Base-by-base conservation (phyloP, 345 rosid species). In the Melaleuca quinquenervia region DNA sequence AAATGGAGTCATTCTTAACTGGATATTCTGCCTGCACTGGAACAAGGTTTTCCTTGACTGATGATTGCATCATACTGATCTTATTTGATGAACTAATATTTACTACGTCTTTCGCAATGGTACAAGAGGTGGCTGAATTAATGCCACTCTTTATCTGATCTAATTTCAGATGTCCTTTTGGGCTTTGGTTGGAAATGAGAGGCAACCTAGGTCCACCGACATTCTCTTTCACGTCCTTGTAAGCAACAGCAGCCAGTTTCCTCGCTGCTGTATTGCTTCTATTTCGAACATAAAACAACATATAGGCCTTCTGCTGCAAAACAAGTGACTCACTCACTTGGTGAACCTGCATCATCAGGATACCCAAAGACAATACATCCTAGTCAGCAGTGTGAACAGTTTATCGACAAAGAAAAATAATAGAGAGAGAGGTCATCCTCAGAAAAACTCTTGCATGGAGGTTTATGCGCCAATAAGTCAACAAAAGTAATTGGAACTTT, bases 271-370 rank as follows among this genome's bases (percentile, higher is more conserved):
- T 27, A 91, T 89, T 89, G 87, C 88, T 93, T 92, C 95, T 91
- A 87, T 95, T 98, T 85, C 97, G 98, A 54, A 97, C 99, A 92
- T 97, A 97, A 90, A 97, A 97, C 86, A 97, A 84, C 99, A 97
- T 97, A 89, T 97, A 97, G 52, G 99, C 99, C 93, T 95, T 96
- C 90, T 97, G 99, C 10, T 94, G 91, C 76, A 96, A 90, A 84
- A 97, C 99, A 44, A 89, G 87, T 85, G 91, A 94, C 91, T 97
- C 98, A 45, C 93, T 91, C 87, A 96, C 99, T 88, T 92, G 97
- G 84, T 84, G 49, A 87, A 97, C 99, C 99, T 97, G 95, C 85
- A 86, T 82, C 88, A 90, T 86, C 32, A 84, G 88, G 75, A 83
- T 58, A n/a, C 24, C 49, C 62, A 26, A 21, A 21, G 54, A 82